Conservation (phyloP, 257 asterid species). For the Eustoma russellianum region DNA sequence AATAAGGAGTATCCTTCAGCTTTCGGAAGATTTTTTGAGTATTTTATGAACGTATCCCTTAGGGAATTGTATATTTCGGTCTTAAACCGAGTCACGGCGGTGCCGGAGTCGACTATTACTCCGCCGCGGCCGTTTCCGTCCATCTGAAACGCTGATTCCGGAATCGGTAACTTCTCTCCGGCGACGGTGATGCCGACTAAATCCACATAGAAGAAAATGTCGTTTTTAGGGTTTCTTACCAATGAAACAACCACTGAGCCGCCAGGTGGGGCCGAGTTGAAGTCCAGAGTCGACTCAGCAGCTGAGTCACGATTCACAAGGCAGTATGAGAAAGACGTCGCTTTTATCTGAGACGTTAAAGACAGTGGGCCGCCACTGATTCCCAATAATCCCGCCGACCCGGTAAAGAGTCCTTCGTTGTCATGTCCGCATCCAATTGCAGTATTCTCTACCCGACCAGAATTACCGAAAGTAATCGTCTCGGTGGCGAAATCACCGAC, state of each 20-base stretch:
- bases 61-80: conserved; percentile 35
- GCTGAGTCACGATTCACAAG: conserved; percentile 63
- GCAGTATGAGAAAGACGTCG: conserved; percentile 72
- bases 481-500: conserved; percentile 58
- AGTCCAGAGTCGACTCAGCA: conserved; percentile 57
- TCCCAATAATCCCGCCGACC: conserved; percentile 60
- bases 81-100: conserved; percentile 69
- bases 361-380: conserved; percentile 65
- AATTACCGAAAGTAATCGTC: conserved; percentile 45
- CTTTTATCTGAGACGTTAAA: conserved; percentile 52
- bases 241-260: conserved; percentile 54
- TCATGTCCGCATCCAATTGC: conserved; percentile 80
- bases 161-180: conserved; percentile 26
- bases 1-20: conserved; percentile 35
- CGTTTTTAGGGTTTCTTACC: conserved; percentile 23
- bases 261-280: conserved; percentile 46
- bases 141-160: conserved; percentile 27
- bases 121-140: conserved; percentile 58
- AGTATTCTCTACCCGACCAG: conserved; percentile 32
- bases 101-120: conserved; percentile 80
- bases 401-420: conserved; percentile 56
- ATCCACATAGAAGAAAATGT: conserved; percentile 46
- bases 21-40: conserved; percentile 14
- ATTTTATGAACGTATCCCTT: conserved; percentile 40
- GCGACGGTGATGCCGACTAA: conserved; percentile 62